These are phyloP conservation scores for Ormosia semicastrata DNA, from an alignment of 306 rosid species.

Conservation along the genomic window DNA sequence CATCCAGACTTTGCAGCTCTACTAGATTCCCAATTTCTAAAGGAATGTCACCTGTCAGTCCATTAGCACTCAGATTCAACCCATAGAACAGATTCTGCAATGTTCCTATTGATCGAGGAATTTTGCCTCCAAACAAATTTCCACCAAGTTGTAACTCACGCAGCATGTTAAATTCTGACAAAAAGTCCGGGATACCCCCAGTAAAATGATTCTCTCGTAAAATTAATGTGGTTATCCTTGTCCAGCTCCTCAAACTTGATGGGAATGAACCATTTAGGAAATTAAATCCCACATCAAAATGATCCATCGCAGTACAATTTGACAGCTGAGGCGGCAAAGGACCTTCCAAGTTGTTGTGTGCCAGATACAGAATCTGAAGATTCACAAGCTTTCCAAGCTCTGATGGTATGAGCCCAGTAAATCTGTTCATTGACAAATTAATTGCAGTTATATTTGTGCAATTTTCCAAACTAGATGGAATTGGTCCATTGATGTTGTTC, in stretches of 20 bases:
- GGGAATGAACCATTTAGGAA: neutral
- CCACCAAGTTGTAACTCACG: constrained; percentile 57
- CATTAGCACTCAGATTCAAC: constrained; percentile 55
- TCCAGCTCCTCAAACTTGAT: neutral
- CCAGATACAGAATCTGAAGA: constrained; percentile 35
- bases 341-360: constrained; percentile 47
- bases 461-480: constrained; percentile 43
- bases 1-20: constrained; percentile 33
- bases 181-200: constrained; percentile 49
- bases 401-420: constrained; percentile 43
- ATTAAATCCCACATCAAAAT: neutral
- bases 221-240: constrained; percentile 3
- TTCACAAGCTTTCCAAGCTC: constrained; percentile 49
- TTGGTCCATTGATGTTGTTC: constrained; percentile 25
- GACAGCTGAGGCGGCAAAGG: neutral
- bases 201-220: constrained; percentile 48
- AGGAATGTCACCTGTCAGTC: constrained; percentile 51
- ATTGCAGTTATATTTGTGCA: constrained; percentile 41
- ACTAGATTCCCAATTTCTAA: constrained; percentile 27
- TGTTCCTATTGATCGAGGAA: constrained; percentile 49
- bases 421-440: constrained; percentile 43
- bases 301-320: neutral
- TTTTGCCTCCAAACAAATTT: constrained; percentile 51
- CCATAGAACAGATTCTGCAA: constrained; percentile 34
- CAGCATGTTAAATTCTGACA: constrained; percentile 39